Evolutionary conservation across 2,329 filamentous ascomycete genomes (phyloP).

Genomic region (Colletotrichum tropicicola): DNA sequence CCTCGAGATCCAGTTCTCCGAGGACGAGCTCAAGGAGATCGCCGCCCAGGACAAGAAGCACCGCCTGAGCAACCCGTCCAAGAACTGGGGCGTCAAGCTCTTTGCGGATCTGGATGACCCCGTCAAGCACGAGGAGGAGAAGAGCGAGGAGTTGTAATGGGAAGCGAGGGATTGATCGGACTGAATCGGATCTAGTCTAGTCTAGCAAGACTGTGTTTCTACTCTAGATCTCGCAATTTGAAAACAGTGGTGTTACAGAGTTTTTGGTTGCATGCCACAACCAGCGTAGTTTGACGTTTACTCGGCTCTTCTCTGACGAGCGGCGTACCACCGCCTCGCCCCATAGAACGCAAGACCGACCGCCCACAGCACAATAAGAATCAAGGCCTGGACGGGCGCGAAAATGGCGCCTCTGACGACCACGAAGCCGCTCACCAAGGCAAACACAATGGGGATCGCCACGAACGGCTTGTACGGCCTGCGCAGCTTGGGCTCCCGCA

Average conservation of each 20-base stretch:
- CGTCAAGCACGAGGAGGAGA: constrained; percentile 29
- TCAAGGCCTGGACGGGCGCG: constrained; percentile 60
- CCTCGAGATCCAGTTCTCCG: constrained; percentile 45
- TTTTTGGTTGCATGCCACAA: not conserved
- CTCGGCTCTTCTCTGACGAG: not conserved
- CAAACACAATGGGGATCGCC: constrained; percentile 60
- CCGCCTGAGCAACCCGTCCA: constrained; percentile 47
- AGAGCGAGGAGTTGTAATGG: constrained; percentile 16
- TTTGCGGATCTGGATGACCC: constrained; percentile 51
- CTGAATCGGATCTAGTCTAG: not conserved
- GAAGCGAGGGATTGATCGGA: not conserved
- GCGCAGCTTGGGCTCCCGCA: constrained; percentile 61
- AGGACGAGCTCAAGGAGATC: constrained; percentile 47
- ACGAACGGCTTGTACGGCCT: constrained; percentile 65
- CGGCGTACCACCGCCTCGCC: constrained; percentile 15
- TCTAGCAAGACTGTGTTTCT: not conserved
- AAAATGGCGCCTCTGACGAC: constrained; percentile 67
- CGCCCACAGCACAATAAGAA: constrained; percentile 61
- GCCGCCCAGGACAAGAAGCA: constrained; percentile 35
- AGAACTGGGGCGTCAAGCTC: constrained; percentile 47
- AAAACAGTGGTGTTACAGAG: not conserved
- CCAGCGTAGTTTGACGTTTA: not conserved
- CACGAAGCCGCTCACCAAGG: constrained; percentile 67
- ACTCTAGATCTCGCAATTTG: not conserved
- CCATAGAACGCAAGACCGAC: constrained; percentile 56